Conservation (phyloP, 441 rosid genomes). For the Populus hybrid region DNA sequence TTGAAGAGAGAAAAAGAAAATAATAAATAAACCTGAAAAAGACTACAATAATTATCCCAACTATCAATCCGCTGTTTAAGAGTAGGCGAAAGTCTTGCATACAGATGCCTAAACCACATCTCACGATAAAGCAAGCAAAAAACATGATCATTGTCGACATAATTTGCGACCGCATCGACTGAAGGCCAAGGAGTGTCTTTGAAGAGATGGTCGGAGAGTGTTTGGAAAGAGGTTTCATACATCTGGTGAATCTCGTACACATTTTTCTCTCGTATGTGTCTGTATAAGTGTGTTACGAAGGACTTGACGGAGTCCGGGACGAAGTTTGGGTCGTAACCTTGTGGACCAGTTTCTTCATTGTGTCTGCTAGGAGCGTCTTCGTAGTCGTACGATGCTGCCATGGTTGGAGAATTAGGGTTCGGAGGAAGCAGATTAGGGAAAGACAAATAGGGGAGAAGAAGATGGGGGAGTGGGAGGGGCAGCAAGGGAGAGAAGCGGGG, state of each 20-base stretch:
- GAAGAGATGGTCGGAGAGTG: slow-evolving; percentile 74
- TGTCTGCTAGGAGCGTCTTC: slow-evolving; percentile 35
- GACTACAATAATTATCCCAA: slow-evolving; percentile 92
- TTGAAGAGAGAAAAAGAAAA: too few species aligned
- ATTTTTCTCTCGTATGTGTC: slow-evolving; percentile 93
- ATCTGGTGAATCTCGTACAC: slow-evolving; percentile 99
- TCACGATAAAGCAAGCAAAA: slow-evolving; percentile 92
- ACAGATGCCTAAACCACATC: slow-evolving; percentile 97
- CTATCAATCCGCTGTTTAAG: slow-evolving; percentile 91
- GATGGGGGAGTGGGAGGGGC: not conserved
- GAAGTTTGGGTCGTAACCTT: slow-evolving; percentile 75
- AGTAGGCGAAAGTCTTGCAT: slow-evolving; percentile 83
- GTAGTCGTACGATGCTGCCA: slow-evolving; percentile 68
- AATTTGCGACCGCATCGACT: slow-evolving; percentile 80
- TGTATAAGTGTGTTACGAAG: slow-evolving; percentile 87
- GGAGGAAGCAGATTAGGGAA: not conserved
- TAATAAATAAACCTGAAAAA: slow-evolving; percentile 57
- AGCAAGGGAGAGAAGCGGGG: not conserved
- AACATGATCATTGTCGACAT: slow-evolving; percentile 86
- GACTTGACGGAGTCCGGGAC: slow-evolving; percentile 93
- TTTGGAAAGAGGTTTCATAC: slow-evolving; percentile 95
- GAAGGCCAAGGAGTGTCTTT: slow-evolving; percentile 97
- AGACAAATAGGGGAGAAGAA: not conserved
- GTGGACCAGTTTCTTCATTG: slow-evolving; percentile 39
- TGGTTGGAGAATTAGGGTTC: slow-evolving; percentile 9